phyloP scores from a whole-genome alignment of 129 eudicot genomes.

The Tagetes patula region DNA sequence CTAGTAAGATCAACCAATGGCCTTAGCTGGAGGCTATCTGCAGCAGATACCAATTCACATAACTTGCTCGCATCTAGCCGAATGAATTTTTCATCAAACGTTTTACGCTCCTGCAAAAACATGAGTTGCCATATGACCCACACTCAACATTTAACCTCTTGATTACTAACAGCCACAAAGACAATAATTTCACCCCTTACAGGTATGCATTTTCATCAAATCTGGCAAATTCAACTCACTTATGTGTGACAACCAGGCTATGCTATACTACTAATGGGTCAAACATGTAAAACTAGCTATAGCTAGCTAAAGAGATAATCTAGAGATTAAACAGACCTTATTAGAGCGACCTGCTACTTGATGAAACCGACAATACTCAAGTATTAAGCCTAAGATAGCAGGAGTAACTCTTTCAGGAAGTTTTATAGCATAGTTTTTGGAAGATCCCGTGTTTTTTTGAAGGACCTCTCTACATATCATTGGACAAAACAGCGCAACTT shows the following conservation, averaged over 20 bases:
- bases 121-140: background rate
- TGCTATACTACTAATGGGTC: background rate
- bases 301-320: slow-evolving; percentile 1
- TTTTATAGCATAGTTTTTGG: slow-evolving; percentile 74
- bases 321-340: slow-evolving; percentile 52
- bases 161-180: slow-evolving; percentile 2
- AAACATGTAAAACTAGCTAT: background rate
- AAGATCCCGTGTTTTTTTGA: slow-evolving; percentile 78
- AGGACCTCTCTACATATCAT: slow-evolving; percentile 75
- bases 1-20: slow-evolving; percentile 93
- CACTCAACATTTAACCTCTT: background rate
- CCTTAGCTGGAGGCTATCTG: slow-evolving; percentile 83
- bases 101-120: slow-evolving; percentile 64
- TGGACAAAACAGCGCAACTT: slow-evolving; percentile 91
- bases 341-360: slow-evolving; percentile 84
- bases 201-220: background rate
- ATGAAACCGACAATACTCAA: slow-evolving; percentile 89
- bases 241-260: background rate
- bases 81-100: slow-evolving; percentile 75
- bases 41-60: slow-evolving; percentile 84
- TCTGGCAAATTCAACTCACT: background rate
- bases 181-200: slow-evolving; percentile 11
- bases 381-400: slow-evolving; percentile 56
- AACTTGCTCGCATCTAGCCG: slow-evolving; percentile 68
- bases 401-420: slow-evolving; percentile 88